Base-by-base conservation (phyloP, 495 filamentous ascomycete genomes). In the Xylaria scruposa region DNA sequence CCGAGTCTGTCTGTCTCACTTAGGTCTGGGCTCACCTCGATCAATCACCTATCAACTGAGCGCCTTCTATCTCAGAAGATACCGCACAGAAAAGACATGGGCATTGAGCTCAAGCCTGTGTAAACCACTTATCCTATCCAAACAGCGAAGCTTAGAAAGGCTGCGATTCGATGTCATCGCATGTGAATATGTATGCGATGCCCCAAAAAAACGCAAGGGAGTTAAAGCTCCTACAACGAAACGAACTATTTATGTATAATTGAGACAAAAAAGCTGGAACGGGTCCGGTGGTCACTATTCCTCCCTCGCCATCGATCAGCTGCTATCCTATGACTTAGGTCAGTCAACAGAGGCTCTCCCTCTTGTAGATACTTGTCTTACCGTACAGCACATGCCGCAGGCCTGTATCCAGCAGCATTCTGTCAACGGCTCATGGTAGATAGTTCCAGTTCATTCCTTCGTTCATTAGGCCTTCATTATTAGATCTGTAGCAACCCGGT, bases 201-300 rank as follows among this genome's bases (percentile, higher is more conserved):
- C 59, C n/a, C n/a, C 29, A 26, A 21, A 59, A 59, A 60, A n/a
- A n/a, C n/a, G n/a, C n/a, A n/a, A n/a, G 56, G 56, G 56, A 60
- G 26, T 13, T n/a, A n/a, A 13, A 4, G 31, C 2, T 0, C 5
- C 7, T 15, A 17, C 0, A 21, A 26, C 31, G 56, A 19, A 38
- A 4, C 33, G 8, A 8, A 36, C 12, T 29, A 15, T 21, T 0
- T 10, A n/a, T n/a, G n/a, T 21, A 38, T 4, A 1, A 38, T 12
- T 60, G 58, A 60, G 10, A 60, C 58, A 60, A 7, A 60, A 7
- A 12, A 60, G n/a, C 58, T 7, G 1, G 19, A 38, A 60, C 4
- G 10, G 2, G 5, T n/a, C 13, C 4, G 29, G 53, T 31, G 6
- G 13, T 56, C 6, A 7, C 31, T 29, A 17, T 31, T 29, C 5